Conservation (phyloP, 2,329 filamentous ascomycete genomes). For the Raffaelea albimanens region DNA sequence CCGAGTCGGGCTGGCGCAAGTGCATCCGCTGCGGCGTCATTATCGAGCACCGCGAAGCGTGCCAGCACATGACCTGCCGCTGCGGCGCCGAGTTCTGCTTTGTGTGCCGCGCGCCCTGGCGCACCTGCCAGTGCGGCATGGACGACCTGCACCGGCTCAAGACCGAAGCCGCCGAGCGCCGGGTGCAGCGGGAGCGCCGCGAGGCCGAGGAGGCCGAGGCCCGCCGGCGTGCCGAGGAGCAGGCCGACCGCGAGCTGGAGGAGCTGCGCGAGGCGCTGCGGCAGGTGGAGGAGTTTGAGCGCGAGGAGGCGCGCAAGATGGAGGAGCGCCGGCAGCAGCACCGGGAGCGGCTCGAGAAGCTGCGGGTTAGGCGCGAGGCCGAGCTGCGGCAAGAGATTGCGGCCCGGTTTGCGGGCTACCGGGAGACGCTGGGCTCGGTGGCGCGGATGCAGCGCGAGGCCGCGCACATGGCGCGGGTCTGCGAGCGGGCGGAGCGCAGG, state of each 20-base stretch:
- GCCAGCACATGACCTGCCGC: slow-evolving; percentile 80
- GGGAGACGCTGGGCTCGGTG: slow-evolving; percentile 1
- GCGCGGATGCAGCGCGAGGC: slow-evolving; percentile 25
- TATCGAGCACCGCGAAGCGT: slow-evolving; percentile 70
- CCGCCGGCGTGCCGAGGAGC: slow-evolving; percentile 19
- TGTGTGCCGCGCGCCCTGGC: slow-evolving; percentile 64
- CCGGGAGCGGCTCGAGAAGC: slow-evolving; percentile 25
- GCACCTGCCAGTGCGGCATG: slow-evolving; percentile 57
- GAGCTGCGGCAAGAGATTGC: slow-evolving; percentile 17
- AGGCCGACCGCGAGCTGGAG: slow-evolving; percentile 18
- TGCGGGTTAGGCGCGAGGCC: slow-evolving; percentile 29
- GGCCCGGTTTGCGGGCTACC: slow-evolving; percentile 4
- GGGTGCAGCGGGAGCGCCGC: slow-evolving; percentile 19
- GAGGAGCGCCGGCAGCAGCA: slow-evolving; percentile 29
- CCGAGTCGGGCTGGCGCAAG: slow-evolving; percentile 62
- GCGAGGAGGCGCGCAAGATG: slow-evolving; percentile 31
- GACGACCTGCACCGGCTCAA: slow-evolving; percentile 33
- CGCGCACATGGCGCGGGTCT: slow-evolving; percentile 27
- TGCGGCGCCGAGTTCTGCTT: slow-evolving; percentile 81
- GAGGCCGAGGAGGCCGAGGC: slow-evolving; percentile 1
- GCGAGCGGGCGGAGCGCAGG: slow-evolving; percentile 18
- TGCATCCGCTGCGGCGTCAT: slow-evolving; percentile 61
- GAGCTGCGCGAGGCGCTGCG: slow-evolving; percentile 30
- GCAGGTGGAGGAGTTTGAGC: slow-evolving; percentile 38
- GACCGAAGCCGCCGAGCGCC: slow-evolving; percentile 22